Conservation (phyloP, 192 early-diverging fungal genomes). For the Nowakowskiella sp. region DNA sequence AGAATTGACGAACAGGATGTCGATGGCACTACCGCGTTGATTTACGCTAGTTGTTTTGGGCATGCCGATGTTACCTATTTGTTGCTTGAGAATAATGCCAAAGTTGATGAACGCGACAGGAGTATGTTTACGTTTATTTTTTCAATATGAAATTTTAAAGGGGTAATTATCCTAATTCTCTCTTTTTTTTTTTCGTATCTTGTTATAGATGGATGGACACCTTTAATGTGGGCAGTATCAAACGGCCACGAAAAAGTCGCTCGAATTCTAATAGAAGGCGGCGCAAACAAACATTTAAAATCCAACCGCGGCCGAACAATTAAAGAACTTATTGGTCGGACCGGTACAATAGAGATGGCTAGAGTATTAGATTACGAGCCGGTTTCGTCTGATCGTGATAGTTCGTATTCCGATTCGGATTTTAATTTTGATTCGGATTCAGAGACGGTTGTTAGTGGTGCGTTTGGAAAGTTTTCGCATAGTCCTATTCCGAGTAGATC, state of each 20-base stretch:
- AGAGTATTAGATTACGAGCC: constrained; percentile 11
- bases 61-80: constrained; percentile 60
- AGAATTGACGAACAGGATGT: constrained; percentile 76
- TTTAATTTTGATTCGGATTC: constrained; percentile 1
- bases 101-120: constrained; percentile 70
- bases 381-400: background rate
- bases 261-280: constrained; percentile 63
- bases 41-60: constrained; percentile 85
- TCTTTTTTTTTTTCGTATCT: too few species aligned
- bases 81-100: constrained; percentile 64
- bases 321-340: constrained; percentile 13
- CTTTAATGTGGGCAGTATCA: constrained; percentile 87
- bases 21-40: constrained; percentile 78
- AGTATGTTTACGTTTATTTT: constrained; percentile 40
- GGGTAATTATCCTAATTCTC: background rate
- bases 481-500: background rate
- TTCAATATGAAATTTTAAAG: background rate
- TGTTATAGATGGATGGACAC: constrained; percentile 84
- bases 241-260: constrained; percentile 74
- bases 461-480: background rate
- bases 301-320: constrained; percentile 21
- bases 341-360: background rate
- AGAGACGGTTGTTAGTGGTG: background rate
- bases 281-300: constrained; percentile 46
- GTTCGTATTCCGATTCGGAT: background rate